These are phyloP conservation scores for Colletotrichum sp. DNA, from an alignment of 2,329 filamentous ascomycete genomes.

Conservation along the genomic window DNA sequence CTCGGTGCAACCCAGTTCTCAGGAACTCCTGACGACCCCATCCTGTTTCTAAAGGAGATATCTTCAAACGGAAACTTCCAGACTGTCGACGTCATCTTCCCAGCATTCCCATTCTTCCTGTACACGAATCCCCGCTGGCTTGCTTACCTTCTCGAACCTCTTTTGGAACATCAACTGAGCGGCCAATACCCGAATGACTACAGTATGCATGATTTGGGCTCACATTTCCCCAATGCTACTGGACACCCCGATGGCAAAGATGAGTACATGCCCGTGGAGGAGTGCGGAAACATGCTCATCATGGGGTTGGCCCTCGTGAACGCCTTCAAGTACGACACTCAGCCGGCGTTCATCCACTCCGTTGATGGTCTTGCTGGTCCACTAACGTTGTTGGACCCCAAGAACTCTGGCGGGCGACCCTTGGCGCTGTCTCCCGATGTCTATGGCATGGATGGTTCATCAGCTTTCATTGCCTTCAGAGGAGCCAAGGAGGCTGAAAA, in stretches of 20 bases:
- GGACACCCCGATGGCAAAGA: conserved; percentile 73
- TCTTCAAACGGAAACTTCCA: conserved; percentile 86
- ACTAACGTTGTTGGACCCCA: background rate
- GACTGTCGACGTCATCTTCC: conserved; percentile 88
- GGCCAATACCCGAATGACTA: conserved; percentile 86
- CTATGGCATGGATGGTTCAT: conserved; percentile 63
- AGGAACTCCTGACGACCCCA: conserved; percentile 72
- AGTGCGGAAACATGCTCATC: conserved; percentile 78
- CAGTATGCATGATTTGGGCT: conserved; percentile 78
- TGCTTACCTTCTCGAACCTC: conserved; percentile 78
- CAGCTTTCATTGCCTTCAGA: conserved; percentile 55
- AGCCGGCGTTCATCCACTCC: conserved; percentile 65
- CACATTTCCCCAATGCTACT: conserved; percentile 78
- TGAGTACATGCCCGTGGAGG: conserved; percentile 78
- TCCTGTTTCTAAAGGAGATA: conserved; percentile 86
- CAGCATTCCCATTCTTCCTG: conserved; percentile 83
- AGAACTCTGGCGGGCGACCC: conserved; percentile 41
- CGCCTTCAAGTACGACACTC: conserved; percentile 68
- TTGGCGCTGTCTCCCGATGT: conserved; percentile 25
- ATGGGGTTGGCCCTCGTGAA: conserved; percentile 82
- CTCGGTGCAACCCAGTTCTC: conserved; percentile 80
- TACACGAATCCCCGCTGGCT: conserved; percentile 86
- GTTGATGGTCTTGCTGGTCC: conserved; percentile 34
- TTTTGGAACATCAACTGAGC: conserved; percentile 82
- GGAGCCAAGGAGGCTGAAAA: conserved; percentile 43